These are phyloP conservation scores for Trametes coccinea DNA, from an alignment of 768 basidiomycete genomes.

Conservation along the genomic window DNA sequence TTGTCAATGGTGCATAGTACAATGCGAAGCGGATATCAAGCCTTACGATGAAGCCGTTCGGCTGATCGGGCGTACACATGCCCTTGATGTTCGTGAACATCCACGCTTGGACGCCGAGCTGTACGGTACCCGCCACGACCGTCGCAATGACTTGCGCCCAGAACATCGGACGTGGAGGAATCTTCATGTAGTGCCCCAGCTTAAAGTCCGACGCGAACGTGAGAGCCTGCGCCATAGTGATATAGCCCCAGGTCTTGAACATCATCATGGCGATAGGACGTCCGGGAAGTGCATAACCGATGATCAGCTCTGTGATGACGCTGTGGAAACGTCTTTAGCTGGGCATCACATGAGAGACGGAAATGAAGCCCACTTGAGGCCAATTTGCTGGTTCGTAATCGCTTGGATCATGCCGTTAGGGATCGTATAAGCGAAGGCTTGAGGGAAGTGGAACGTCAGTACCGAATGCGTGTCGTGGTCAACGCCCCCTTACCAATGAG, in stretches of 20 bases:
- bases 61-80: slow-evolving; percentile 56
- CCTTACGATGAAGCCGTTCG: slow-evolving; percentile 55
- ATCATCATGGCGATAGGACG: slow-evolving; percentile 78
- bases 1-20: slow-evolving; percentile 1
- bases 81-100: slow-evolving; percentile 66
- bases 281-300: slow-evolving; percentile 61
- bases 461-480: background rate
- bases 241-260: slow-evolving; percentile 73
- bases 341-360: slow-evolving; percentile 14
- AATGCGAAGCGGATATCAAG: background rate
- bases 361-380: slow-evolving; percentile 41
- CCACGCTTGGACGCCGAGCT: slow-evolving; percentile 64
- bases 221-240: slow-evolving; percentile 64
- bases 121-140: slow-evolving; percentile 61
- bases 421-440: slow-evolving; percentile 63
- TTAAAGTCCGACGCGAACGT: slow-evolving; percentile 75
- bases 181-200: slow-evolving; percentile 73
- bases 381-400: slow-evolving; percentile 78
- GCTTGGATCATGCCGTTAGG: slow-evolving; percentile 84
- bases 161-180: slow-evolving; percentile 48
- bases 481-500: slow-evolving; percentile 30
- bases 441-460: background rate
- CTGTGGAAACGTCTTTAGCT: slow-evolving; percentile 28
- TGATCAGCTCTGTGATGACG: slow-evolving; percentile 74
- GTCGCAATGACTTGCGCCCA: slow-evolving; percentile 60